These are phyloP conservation scores for Mayamaea pseudoterrestris DNA, from an alignment of 108 stramenopile genomes.

Conservation along the genomic window DNA sequence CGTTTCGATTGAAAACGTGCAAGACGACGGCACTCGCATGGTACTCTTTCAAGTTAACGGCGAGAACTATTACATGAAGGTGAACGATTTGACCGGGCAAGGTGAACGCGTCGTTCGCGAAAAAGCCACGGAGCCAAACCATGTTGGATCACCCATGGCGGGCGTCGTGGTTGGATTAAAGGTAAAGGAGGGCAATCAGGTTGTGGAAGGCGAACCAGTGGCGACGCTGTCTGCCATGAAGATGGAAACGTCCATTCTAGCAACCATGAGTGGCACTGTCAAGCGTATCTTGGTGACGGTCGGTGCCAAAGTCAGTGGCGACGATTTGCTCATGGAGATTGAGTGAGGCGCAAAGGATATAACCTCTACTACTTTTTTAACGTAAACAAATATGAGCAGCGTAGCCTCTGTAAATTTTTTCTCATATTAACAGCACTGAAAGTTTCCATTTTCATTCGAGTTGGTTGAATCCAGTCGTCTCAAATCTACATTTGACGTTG, in stretches of 20 bases:
- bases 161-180: constrained; percentile 81
- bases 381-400: too few species aligned
- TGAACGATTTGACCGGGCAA: constrained; percentile 33
- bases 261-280: constrained; percentile 60
- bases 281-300: constrained; percentile 56
- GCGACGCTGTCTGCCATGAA: constrained; percentile 91
- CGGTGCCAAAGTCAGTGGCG: constrained; percentile 77
- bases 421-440: too few species aligned
- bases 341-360: constrained; percentile 19
- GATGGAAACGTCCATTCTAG: constrained; percentile 88
- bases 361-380: too few species aligned
- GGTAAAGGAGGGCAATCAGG: constrained; percentile 78
- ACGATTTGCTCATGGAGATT: constrained; percentile 83
- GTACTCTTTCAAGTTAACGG: constrained; percentile 89
- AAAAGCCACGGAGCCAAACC: constrained; percentile 49
- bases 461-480: too few species aligned
- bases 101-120: constrained; percentile 28
- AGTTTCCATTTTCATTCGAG: too few species aligned
- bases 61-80: constrained; percentile 50
- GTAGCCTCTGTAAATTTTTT: too few species aligned
- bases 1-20: constrained; percentile 35
- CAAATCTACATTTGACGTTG: too few species aligned
- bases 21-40: constrained; percentile 42
- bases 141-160: constrained; percentile 85
- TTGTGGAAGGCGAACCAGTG: constrained; percentile 74